Evolutionary conservation across 352 stramenopile genomes (phyloP), one percentile per base, ranked within the genome.

Genomic region (Thalassiosira livingstoniorum): DNA sequence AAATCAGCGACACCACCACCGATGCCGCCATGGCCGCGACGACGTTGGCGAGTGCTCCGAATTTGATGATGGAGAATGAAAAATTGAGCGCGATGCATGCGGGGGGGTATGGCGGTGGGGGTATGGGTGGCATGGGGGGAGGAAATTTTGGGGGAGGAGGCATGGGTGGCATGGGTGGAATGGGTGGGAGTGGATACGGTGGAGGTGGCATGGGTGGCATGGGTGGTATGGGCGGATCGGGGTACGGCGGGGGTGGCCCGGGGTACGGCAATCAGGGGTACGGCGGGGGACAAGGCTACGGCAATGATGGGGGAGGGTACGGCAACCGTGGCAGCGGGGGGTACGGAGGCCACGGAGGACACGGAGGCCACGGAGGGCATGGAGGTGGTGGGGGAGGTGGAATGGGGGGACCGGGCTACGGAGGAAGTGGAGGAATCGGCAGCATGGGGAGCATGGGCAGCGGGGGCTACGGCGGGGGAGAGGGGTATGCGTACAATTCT

Each of bases 1-100:
- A 83, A 69, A 39, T 87, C 15, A 80, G 66, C 42, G 64, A 67
- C 18, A 87, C 80, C 10, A 83, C 80, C 34, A 66, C 67, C 18
- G 67, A 87, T 37, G 80, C 80, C 31, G 80, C 74, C 10, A 35
- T 74, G 35, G 80, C 80, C 10, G 80, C 80, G 1, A 42, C 34
- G 5, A 78, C 75, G 15, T 75, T 83, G 29, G 73, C 67, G 15
- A 75, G 35, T 4, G 61, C 62, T 18, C 29, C 80, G 0, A 66
- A 87, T 31, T 79, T 87, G 71, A 81, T 85, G 58, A 64, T 53
- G 23, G 45, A 55, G 42, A 31, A 55, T 4, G 61, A 73, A 7
- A 21, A 63, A 32, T 34, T 65, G 35, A 43, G 11, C 0, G 31
- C n/a, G 13, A 39, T 54, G 23, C 35, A 27, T 45, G 13, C 29